Percentiles rank a stretch among this genome's conserved stretches.
Conservation (phyloP, 805 yeast species). For the Hemisphaericaspora nanyangensis region DNA sequence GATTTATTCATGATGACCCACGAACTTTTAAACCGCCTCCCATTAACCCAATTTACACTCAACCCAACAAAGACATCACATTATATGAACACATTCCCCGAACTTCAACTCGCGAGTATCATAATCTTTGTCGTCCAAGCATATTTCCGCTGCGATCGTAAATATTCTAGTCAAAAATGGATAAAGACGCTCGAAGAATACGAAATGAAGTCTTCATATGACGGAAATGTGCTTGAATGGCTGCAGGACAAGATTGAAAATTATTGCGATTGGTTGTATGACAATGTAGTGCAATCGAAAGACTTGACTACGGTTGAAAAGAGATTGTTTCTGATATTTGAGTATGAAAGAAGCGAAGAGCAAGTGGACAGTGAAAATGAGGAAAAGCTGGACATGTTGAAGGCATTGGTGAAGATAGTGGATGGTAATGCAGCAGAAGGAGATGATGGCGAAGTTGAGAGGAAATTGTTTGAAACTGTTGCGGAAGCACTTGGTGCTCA, state of each 20-base stretch:
- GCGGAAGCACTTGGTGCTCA: background rate
- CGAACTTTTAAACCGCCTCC: slow-evolving; percentile 12
- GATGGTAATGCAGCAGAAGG: background rate
- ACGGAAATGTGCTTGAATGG: slow-evolving; percentile 39
- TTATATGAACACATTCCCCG: slow-evolving; percentile 27
- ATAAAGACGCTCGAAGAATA: slow-evolving; percentile 11
- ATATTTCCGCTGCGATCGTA: slow-evolving; percentile 17
- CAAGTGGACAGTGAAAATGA: slow-evolving; percentile 1
- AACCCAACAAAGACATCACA: background rate
- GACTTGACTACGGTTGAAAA: slow-evolving; percentile 25
- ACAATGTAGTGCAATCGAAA: slow-evolving; percentile 22
- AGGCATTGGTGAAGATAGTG: slow-evolving; percentile 1
- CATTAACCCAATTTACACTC: background rate
- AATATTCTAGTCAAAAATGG: slow-evolving; percentile 16
- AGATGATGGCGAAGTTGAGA: slow-evolving; percentile 1
- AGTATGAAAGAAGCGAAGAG: slow-evolving; percentile 11
- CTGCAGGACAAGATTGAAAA: slow-evolving; percentile 39
- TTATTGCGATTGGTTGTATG: slow-evolving; percentile 51
- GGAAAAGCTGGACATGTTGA: slow-evolving; percentile 1
- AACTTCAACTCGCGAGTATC: slow-evolving; percentile 30
- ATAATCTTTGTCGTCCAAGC: slow-evolving; percentile 28
- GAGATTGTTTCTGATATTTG: slow-evolving; percentile 30
- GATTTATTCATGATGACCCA: slow-evolving; percentile 39
- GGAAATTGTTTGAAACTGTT: slow-evolving; percentile 1
- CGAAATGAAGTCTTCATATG: slow-evolving; percentile 14